Conservation (phyloP, 208 protist genomes). For the Endotrypanum monterogeii region DNA sequence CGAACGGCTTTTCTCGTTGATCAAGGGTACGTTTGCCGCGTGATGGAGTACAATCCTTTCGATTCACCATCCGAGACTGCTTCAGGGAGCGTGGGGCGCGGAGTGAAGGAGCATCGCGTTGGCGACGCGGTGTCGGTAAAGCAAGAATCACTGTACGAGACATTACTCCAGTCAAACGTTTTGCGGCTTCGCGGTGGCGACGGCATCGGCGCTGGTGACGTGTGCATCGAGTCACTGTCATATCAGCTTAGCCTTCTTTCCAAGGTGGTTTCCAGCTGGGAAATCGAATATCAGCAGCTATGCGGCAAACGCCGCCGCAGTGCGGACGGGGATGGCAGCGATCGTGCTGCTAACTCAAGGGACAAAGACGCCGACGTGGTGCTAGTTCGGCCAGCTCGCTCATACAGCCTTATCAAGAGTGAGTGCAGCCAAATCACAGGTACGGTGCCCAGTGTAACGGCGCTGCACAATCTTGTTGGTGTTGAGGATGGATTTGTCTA, state of each 20-base stretch:
- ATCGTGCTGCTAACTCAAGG: conserved; percentile 7
- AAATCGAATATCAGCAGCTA: conserved; percentile 70
- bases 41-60: conserved; percentile 74
- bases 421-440: conserved; percentile 39
- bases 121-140: conserved; percentile 79
- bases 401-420: conserved; percentile 58
- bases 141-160: conserved; percentile 59
- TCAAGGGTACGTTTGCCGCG: conserved; percentile 87
- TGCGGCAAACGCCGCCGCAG: conserved; percentile 30
- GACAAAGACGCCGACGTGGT: conserved; percentile 44
- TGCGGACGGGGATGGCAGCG: neutral
- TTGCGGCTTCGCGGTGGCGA: conserved; percentile 10
- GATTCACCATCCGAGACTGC: neutral
- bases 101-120: conserved; percentile 31
- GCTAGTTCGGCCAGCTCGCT: conserved; percentile 28
- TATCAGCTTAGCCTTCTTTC: conserved; percentile 81
- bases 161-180: conserved; percentile 29
- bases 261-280: conserved; percentile 83
- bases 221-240: conserved; percentile 28
- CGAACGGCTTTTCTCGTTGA: conserved; percentile 99
- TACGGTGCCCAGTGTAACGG: neutral
- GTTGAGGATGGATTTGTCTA: conserved; percentile 84
- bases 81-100: conserved; percentile 13
- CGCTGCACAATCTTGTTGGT: conserved; percentile 62
- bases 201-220: neutral